Evolutionary conservation across 2,329 filamentous ascomycete genomes (phyloP).

Genomic region (Plectosphaerella sp.): DNA sequence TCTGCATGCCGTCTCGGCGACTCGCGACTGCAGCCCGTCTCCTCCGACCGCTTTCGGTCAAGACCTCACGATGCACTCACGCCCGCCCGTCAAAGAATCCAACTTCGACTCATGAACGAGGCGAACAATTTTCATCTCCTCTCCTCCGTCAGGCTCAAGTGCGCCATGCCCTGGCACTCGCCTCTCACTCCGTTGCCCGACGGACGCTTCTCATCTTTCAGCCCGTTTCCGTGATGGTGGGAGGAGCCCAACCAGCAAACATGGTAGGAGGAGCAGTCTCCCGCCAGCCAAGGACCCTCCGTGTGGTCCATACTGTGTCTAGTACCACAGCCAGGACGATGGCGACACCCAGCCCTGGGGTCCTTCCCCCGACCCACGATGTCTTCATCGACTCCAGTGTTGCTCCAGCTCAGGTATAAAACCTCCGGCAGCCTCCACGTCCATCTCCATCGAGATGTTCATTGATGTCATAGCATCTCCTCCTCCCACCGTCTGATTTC

Average conservation of each 20-base stretch:
- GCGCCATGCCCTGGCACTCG: no score
- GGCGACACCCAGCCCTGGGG: background rate
- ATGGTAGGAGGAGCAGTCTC: background rate
- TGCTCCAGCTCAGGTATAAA: background rate
- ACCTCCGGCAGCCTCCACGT: background rate
- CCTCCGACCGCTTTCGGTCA: no score
- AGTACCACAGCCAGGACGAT: background rate
- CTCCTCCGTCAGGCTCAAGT: no score
- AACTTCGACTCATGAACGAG: no score
- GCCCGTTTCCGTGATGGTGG: background rate
- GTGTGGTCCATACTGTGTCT: background rate
- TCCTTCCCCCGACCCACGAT: background rate
- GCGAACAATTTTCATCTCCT: no score
- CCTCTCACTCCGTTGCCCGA: no score
- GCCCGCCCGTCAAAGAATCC: no score
- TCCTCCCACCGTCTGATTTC: background rate
- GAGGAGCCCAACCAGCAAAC: background rate
- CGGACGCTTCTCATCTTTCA: no score
- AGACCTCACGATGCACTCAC: no score
- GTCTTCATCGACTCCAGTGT: slow-evolving; percentile 1
- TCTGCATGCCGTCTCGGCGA: no score
- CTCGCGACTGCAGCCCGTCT: no score
- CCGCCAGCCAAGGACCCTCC: background rate
- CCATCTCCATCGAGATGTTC: background rate
- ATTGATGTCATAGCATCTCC: background rate